Percentiles rank a stretch among this genome's conserved stretches.
Conservation (phyloP, 2,329 filamentous ascomycete genomes). For the Xylariomycetidae sp. region DNA sequence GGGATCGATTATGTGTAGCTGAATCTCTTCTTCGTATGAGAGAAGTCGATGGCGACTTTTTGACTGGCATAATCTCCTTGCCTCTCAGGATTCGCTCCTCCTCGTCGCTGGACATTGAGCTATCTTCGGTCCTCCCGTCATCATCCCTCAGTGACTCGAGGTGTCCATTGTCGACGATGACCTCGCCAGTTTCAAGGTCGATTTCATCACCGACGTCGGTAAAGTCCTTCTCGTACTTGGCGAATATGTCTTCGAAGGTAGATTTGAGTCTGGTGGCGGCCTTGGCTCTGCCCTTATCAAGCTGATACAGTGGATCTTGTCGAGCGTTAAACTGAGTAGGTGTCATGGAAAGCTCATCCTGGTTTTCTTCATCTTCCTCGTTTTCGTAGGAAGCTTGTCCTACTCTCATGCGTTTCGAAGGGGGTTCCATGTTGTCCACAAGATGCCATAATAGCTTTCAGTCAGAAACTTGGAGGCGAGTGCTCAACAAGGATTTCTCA, state of each 20-base stretch:
- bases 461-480: no score
- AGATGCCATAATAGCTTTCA: no score
- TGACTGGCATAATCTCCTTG: slow-evolving; percentile 19
- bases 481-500: no score
- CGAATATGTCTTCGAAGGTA: slow-evolving; percentile 84
- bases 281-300: slow-evolving; percentile 58
- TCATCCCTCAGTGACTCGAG: slow-evolving; percentile 47
- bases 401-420: slow-evolving; percentile 57
- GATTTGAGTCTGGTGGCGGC: slow-evolving; percentile 72
- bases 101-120: slow-evolving; percentile 27
- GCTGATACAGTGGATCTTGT: slow-evolving; percentile 50
- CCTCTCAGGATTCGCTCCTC: slow-evolving; percentile 29
- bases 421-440: slow-evolving; percentile 63
- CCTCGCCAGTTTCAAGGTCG: slow-evolving; percentile 72
- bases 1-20: no score
- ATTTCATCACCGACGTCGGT: slow-evolving; percentile 83
- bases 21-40: slow-evolving; percentile 5
- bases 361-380: slow-evolving; percentile 34
- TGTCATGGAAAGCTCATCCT: slow-evolving; percentile 44
- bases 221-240: slow-evolving; percentile 83
- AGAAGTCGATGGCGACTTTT: slow-evolving; percentile 11
- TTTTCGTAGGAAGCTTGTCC: slow-evolving; percentile 34
- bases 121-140: slow-evolving; percentile 30
- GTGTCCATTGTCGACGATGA: slow-evolving; percentile 91
- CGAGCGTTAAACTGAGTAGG: slow-evolving; percentile 42